Evolutionary conservation across 192 early-diverging fungal genomes (phyloP).

Genomic region (Glomus cerebriforme): DNA sequence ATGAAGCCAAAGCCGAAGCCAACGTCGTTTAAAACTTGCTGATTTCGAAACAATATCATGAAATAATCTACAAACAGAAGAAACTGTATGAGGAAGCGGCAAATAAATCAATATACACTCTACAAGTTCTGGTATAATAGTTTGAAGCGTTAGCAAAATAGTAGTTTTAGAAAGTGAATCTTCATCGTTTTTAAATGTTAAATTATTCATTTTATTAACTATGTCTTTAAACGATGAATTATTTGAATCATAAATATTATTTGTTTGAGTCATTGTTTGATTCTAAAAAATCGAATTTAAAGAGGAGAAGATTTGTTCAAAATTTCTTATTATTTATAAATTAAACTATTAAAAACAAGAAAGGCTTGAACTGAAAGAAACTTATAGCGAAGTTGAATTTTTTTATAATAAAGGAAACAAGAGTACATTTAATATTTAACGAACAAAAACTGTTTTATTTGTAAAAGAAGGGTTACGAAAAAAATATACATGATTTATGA

Average conservation of each 20-base stretch:
- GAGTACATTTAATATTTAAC: no score
- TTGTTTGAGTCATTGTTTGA: neutral
- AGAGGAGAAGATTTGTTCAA: no score
- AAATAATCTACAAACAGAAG: slow-evolving; percentile 19
- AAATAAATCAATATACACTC: slow-evolving; percentile 30
- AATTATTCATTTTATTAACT: neutral
- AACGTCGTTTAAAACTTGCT: slow-evolving; percentile 29
- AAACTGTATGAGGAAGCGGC: neutral
- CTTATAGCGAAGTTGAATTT: no score
- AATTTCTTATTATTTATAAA: no score
- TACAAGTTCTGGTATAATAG: slow-evolving; percentile 21
- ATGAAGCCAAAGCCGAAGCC: slow-evolving; percentile 29
- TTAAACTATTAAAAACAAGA: neutral
- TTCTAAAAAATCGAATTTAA: no score
- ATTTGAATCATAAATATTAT: no score
- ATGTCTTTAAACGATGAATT: neutral
- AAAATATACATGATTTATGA: no score
- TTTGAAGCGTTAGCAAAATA: neutral
- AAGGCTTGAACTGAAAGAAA: neutral
- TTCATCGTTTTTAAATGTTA: neutral
- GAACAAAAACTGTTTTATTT: no score
- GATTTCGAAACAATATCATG: slow-evolving; percentile 9
- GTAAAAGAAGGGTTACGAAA: no score
- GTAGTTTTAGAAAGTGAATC: neutral
- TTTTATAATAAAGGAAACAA: no score